Base-by-base conservation (phyloP, 805 yeast species). In the Wickerhamomyces rabaulensis region DNA sequence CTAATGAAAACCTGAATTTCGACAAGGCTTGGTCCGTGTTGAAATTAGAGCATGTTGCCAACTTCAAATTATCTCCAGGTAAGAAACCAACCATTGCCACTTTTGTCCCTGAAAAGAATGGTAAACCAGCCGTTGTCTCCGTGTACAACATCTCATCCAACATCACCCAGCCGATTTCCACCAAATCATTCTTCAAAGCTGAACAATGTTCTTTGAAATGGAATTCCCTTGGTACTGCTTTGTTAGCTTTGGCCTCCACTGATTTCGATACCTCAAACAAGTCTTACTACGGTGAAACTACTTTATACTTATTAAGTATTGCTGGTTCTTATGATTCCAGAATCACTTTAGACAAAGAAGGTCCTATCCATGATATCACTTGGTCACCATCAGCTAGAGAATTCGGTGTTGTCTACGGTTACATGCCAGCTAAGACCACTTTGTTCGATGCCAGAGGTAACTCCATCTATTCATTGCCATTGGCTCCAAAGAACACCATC, bases 321-420 rank as follows among this genome's bases (percentile, higher is more conserved):
- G 90, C 95, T 31, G 96, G 97, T 13, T 80, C 91, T 36, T 91
- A 88, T 59, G 96, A 92, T 61, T 86, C 90, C 46, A 78, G 96
- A 61, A 91, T 94, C 58, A 77, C 82, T 48, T 79, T 94, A 58
- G 89, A 87, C 52, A 84, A 87, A 58, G 96, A 90, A 61, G 98
- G 98, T 27, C 98, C 99, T 40, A 90, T 94, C 56, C 97, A 94
- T 69, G 99, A 94, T 66, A 87, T 92, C 51, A 83, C 94, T 20
- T 94, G 99, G 99, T 86, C 96, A 22, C 97, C 98, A 49, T 81
- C 90, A 43, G 88, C 96, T 17, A 79, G 96, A 56, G 98, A 94
- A 70, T 95, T 94, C 72, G 98, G 97, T 50, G 99, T 94, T 39
- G 89, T 87, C 46, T 91, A 91, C 63, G 99, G 99, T 27, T 91